phyloP scores from a whole-genome alignment of 768 basidiomycete species.

The Pleurotus giganteus region DNA sequence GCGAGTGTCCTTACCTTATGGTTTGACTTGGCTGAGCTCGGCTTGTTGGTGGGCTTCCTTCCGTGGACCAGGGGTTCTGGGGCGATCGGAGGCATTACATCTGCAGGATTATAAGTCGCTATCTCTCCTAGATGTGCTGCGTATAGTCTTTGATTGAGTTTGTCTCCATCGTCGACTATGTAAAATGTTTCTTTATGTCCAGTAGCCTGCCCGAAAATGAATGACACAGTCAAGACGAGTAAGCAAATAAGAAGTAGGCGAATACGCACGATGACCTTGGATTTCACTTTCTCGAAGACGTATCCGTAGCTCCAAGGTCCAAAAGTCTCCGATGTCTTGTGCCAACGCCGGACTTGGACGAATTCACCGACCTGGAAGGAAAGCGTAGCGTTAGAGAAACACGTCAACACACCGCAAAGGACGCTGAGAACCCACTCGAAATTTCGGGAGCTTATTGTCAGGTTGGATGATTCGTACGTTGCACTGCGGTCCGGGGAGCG shows the following conservation, averaged over 20 bases:
- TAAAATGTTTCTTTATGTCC: not conserved
- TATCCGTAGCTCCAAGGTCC: not conserved
- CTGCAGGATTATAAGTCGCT: not conserved
- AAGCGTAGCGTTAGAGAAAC: not conserved
- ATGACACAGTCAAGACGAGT: not conserved
- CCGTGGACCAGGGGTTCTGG: not conserved
- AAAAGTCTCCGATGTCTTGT: not conserved
- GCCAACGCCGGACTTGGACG: slow-evolving; percentile 7
- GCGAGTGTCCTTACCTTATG: not conserved
- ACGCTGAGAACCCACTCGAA: not conserved
- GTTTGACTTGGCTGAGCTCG: too few relatives aligned
- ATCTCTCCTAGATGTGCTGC: slow-evolving; percentile 2
- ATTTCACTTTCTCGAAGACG: slow-evolving; percentile 2
- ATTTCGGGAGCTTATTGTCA: not conserved
- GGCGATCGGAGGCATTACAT: not conserved
- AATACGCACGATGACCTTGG: not conserved
- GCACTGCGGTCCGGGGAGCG: slow-evolving; percentile 3
- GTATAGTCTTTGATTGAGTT: not conserved
- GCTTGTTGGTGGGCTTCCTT: not conserved
- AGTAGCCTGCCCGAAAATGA: not conserved
- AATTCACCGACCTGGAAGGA: not conserved
- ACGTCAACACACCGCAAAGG: not conserved
- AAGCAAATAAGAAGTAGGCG: not conserved
- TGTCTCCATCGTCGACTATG: not conserved
- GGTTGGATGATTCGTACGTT: not conserved